phyloP scores from a whole-genome alignment of 148 eudicot genomes.

The Silene uniflora region DNA sequence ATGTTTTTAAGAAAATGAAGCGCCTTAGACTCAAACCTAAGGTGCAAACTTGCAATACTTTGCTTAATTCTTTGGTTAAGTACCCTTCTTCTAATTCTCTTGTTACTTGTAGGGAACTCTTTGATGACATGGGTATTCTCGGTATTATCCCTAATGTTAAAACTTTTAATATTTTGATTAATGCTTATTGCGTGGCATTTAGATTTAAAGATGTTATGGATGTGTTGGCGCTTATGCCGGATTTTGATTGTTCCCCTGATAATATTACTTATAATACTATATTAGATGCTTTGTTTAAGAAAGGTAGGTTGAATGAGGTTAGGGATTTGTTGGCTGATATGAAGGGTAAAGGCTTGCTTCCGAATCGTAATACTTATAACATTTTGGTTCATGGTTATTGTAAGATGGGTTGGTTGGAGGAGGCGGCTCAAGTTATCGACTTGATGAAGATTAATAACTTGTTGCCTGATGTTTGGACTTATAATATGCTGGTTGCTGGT shows the following conservation, averaged over 20 bases:
- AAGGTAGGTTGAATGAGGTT: conserved; percentile 60
- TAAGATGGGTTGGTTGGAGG: conserved; percentile 68
- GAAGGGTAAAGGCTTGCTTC: conserved; percentile 54
- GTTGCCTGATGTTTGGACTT: conserved; percentile 82
- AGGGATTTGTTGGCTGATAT: conserved; percentile 62
- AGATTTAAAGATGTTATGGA: conserved; percentile 55
- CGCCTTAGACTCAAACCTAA: conserved; percentile 43
- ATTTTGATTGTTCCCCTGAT: conserved; percentile 63
- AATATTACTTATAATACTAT: conserved; percentile 71
- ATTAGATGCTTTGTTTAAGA: conserved; percentile 54
- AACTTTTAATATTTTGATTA: conserved; percentile 66
- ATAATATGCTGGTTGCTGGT: conserved; percentile 61
- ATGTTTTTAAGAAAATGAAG: conserved; percentile 68
- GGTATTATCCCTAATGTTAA: conserved; percentile 48
- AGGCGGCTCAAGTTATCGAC: conserved; percentile 58
- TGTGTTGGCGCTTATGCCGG: conserved; percentile 45
- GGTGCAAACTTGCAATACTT: conserved; percentile 52
- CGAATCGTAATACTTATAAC: conserved; percentile 60
- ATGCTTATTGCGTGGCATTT: conserved; percentile 52
- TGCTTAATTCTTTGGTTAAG: conserved; percentile 58
- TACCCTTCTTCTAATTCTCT: conserved; percentile 34
- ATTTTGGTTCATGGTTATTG: conserved; percentile 77
- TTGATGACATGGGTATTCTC: conserved; percentile 41
- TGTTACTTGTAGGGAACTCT: conserved; percentile 37
- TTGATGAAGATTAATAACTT: conserved; percentile 52